Evolutionary conservation across 2,329 filamentous ascomycete genomes (phyloP).

Genomic region (Alternaria arborescens): DNA sequence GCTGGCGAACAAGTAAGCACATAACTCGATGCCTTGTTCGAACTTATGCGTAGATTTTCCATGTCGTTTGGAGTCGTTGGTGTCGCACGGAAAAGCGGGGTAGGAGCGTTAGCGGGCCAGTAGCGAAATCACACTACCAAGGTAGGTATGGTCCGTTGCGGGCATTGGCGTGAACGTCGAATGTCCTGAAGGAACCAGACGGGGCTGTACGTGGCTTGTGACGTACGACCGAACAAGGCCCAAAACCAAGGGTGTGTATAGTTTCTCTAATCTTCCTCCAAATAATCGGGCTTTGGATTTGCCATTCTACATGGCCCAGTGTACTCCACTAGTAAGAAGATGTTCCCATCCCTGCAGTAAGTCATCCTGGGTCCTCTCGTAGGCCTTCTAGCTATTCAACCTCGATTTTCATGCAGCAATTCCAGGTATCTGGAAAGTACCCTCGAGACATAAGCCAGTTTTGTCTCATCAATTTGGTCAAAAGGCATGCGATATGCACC

Average conservation of each 20-base stretch:
- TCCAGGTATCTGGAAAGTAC: neutral
- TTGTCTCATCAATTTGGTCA: neutral
- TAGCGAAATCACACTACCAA: neutral
- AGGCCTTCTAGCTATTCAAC: neutral
- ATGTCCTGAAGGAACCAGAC: neutral
- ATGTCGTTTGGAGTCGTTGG: neutral
- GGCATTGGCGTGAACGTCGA: neutral
- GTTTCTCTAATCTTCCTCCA: neutral
- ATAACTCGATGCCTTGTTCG: neutral
- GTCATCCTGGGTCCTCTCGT: neutral
- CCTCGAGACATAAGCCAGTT: neutral
- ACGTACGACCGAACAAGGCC: neutral
- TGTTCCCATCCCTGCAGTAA: neutral
- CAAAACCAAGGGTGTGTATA: neutral
- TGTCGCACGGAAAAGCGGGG: neutral
- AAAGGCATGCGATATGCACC: neutral
- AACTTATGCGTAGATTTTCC: neutral
- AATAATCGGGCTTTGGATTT: neutral
- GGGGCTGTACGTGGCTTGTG: neutral
- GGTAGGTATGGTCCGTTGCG: neutral
- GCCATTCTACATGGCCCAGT: neutral
- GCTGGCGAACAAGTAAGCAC: neutral
- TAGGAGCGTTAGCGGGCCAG: neutral
- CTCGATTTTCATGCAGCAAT: rapidly evolving
- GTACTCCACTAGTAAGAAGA: neutral